These are phyloP conservation scores for Termitomyces sp. DNA, from an alignment of 768 basidiomycete species.

Conservation along the genomic window DNA sequence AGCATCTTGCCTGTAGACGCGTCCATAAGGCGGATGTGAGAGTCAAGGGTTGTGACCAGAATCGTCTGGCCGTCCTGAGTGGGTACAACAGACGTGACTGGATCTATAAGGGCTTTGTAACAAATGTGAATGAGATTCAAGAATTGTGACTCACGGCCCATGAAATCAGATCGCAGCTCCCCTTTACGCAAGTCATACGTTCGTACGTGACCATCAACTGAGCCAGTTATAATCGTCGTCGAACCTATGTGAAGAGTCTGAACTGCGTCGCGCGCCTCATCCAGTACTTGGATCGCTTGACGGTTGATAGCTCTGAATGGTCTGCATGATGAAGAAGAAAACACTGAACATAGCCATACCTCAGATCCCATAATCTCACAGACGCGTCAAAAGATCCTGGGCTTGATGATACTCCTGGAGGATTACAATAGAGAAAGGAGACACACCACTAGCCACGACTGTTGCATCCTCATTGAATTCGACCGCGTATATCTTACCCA, in stretches of 20 bases:
- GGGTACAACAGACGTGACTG: constrained; percentile 80
- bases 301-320: constrained; percentile 50
- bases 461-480: constrained; percentile 88
- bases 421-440: background rate
- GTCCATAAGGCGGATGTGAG: constrained; percentile 84
- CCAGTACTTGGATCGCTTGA: constrained; percentile 86
- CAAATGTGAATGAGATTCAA: background rate
- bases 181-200: constrained; percentile 96
- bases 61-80: constrained; percentile 80
- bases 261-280: constrained; percentile 86
- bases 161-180: constrained; percentile 81
- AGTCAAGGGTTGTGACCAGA: constrained; percentile 82
- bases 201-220: constrained; percentile 88
- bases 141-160: constrained; percentile 69
- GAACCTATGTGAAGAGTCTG: constrained; percentile 71
- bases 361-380: constrained; percentile 88
- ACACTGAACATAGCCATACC: constrained; percentile 41
- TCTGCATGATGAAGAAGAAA: background rate
- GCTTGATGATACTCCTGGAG: constrained; percentile 2
- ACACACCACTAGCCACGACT: constrained; percentile 82
- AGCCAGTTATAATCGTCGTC: constrained; percentile 72
- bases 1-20: constrained; percentile 75
- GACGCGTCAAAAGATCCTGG: constrained; percentile 91
- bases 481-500: constrained; percentile 87
- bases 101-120: constrained; percentile 47